A percentile compares a stretch with the other conserved stretches of the same genome.
Conservation (phyloP, 2,329 filamentous ascomycete species). For the Penicillium sp. region DNA sequence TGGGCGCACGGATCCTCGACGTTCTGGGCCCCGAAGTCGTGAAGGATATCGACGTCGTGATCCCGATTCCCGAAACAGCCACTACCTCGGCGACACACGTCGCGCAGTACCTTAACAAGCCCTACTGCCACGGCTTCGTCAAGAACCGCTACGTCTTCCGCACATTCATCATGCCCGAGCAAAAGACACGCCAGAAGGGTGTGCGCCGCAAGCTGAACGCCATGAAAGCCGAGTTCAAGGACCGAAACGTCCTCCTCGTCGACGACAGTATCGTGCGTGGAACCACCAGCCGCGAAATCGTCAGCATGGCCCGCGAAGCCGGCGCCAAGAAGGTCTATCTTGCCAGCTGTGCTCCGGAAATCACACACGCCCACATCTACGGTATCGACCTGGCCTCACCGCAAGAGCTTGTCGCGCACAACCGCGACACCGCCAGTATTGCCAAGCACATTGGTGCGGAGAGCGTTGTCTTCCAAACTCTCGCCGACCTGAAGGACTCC, state of each 20-base stretch:
- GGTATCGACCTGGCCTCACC: slow-evolving; percentile 76
- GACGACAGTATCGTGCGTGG: slow-evolving; percentile 91
- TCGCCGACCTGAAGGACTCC: slow-evolving; percentile 78
- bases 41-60: slow-evolving; percentile 76
- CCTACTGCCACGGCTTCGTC: slow-evolving; percentile 80
- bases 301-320: slow-evolving; percentile 81
- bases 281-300: slow-evolving; percentile 78
- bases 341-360: slow-evolving; percentile 78
- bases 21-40: slow-evolving; percentile 71
- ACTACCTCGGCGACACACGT: slow-evolving; percentile 79
- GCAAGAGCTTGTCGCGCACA: slow-evolving; percentile 71
- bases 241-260: slow-evolving; percentile 78
- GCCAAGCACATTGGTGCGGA: slow-evolving; percentile 73
- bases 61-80: slow-evolving; percentile 82
- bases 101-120: slow-evolving; percentile 74
- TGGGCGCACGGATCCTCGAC: slow-evolving; percentile 73
- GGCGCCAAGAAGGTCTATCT: slow-evolving; percentile 83
- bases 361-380: slow-evolving; percentile 87
- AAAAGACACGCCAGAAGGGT: slow-evolving; percentile 78
- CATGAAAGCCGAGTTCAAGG: slow-evolving; percentile 82
- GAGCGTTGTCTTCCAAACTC: slow-evolving; percentile 74
- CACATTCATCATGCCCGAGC: slow-evolving; percentile 85
- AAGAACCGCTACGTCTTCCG: slow-evolving; percentile 90
- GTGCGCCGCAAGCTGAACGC: slow-evolving; percentile 88
- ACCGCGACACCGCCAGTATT: slow-evolving; percentile 64